Evolutionary conservation across 176 grass and related monocot species (phyloP), one percentile per base, ranked within the genome.

Genomic region (Zizania latifolia): DNA sequence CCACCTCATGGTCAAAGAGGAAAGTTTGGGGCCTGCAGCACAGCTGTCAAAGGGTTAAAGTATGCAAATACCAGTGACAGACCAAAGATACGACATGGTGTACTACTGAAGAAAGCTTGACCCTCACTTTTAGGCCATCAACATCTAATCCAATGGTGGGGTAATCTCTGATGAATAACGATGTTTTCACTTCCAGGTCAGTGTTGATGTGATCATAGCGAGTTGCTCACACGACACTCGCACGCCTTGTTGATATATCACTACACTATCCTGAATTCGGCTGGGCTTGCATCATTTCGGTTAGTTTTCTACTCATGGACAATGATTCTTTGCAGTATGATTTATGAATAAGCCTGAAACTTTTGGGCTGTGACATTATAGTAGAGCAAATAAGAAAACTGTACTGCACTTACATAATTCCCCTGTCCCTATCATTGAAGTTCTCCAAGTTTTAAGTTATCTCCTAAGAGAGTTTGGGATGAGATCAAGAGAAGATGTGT

Each of bases 11-110:
- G 46, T 50, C 78, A 24, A 77, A 77, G 76, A 38, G 72, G 8
- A 10, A 32, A 65, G 23, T 70, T 31, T 77, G 58, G 72, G 72
- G 13, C 60, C 59, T 36, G 56, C 19, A 32, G 74, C 21, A 56
- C 78, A 82, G 46, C 72, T 86, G 72, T 65, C 65, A 62, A 72
- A 70, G 38, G 34, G 34, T 16, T 40, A 78, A 82, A 77, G 65
- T 26, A 28, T 82, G 71, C 37, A 71, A 71, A 30, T 77, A 82
- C 58, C 29, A 77, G 58, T 38, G 58, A 37, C 72, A 50, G 10
- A 36, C 45, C 43, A 60, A 73, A 76, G 39, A 69, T 60, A 60
- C 72, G 19, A 69, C 76, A 76, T 73, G 43, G 28, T 71, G 39
- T 72, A 65, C 71, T 71, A 15, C 40, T 53, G 16, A 53, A 69